These are phyloP conservation scores for Eucalyptus victrix DNA, from an alignment of 345 rosid genomes.

Conservation along the genomic window DNA sequence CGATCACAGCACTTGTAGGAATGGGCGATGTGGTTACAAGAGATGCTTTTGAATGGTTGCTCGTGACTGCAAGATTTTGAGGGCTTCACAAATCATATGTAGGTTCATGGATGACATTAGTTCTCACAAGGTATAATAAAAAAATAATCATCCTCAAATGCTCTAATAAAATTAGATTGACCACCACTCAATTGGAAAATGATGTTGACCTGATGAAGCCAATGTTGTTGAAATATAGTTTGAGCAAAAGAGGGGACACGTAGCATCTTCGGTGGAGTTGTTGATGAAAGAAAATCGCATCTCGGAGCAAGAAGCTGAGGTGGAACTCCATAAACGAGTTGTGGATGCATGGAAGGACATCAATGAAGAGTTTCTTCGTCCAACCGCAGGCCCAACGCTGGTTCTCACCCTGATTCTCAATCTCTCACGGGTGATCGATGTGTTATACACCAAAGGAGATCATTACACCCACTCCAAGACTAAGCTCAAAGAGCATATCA, in stretches of 20 bases:
- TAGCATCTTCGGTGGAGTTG: constrained; percentile 10
- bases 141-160: not conserved
- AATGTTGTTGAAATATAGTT: not conserved
- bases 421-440: constrained; percentile 1
- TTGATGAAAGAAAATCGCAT: constrained; percentile 2
- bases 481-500: not conserved
- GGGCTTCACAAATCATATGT: not conserved
- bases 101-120: not conserved
- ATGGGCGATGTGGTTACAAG: not conserved
- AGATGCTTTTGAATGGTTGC: not conserved
- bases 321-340: not conserved
- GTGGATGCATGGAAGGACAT: constrained; percentile 22
- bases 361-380: constrained; percentile 9
- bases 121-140: not conserved
- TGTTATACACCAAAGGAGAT: constrained; percentile 6
- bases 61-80: not conserved
- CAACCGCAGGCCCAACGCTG: not conserved
- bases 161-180: not conserved
- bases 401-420: constrained; percentile 3
- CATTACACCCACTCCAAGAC: not conserved
- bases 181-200: not conserved
- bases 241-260: constrained; percentile 1
- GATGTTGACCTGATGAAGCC: not conserved
- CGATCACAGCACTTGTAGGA: not conserved
- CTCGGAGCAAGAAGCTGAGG: not conserved